These are phyloP conservation scores for Bullera alba DNA, from an alignment of 768 basidiomycete genomes.

Conservation along the genomic window DNA sequence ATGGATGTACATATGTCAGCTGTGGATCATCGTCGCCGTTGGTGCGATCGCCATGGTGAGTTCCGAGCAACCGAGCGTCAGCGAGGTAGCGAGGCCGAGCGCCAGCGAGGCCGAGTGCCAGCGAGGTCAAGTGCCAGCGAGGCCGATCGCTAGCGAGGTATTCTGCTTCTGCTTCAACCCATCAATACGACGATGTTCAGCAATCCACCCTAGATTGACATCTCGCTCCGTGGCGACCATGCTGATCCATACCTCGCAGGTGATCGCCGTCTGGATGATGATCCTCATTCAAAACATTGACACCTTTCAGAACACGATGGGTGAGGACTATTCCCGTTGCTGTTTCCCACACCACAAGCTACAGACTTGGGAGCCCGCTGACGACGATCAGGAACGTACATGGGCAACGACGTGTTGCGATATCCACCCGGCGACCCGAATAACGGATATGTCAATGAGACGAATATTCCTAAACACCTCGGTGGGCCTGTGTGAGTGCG, in stretches of 20 bases:
- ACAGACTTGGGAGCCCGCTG: too few relatives aligned
- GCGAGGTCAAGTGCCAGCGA: too few relatives aligned
- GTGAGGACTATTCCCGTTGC: conserved; percentile 7
- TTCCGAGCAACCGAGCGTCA: too few relatives aligned
- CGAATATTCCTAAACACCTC: conserved; percentile 41
- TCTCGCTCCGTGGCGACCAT: too few relatives aligned
- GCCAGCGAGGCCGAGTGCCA: too few relatives aligned
- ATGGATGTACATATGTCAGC: conserved; percentile 15
- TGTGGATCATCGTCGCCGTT: conserved; percentile 28
- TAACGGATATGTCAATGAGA: conserved; percentile 22
- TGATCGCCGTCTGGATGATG: conserved; percentile 23
- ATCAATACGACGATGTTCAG: too few relatives aligned
- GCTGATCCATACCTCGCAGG: neutral
- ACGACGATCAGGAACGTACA: conserved; percentile 3
- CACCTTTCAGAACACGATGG: conserved; percentile 20
- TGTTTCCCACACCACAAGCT: neutral
- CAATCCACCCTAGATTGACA: too few relatives aligned
- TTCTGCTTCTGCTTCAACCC: too few relatives aligned
- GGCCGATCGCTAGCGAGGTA: too few relatives aligned
- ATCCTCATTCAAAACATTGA: conserved; percentile 29
- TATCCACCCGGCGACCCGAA: conserved; percentile 12
- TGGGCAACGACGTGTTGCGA: conserved; percentile 2
- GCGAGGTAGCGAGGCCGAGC: too few relatives aligned
- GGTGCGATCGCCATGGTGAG: conserved; percentile 32
- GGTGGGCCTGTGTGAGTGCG: conserved; percentile 31